These are phyloP conservation scores for Cryptococcus jaspeensis DNA, from an alignment of 1,284 basidiomycete species.

Conservation along the genomic window DNA sequence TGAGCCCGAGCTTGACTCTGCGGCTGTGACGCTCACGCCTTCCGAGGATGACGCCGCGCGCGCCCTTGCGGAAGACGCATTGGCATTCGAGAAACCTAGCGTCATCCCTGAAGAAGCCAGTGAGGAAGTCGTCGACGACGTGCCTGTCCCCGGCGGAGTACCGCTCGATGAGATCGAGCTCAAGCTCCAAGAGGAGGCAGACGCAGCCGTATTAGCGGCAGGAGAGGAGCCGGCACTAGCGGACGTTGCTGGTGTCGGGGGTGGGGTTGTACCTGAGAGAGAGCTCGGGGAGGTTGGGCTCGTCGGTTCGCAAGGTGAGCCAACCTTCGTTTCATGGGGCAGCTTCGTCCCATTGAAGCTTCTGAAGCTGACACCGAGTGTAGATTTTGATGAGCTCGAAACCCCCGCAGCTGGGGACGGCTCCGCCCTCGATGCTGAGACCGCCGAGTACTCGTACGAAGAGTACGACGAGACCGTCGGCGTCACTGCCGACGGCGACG, in stretches of 20 bases:
- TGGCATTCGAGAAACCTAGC: neutral
- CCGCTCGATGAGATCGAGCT: no score
- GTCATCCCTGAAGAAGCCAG: conserved; percentile 11
- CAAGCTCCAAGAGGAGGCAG: no score
- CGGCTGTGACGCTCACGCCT: neutral
- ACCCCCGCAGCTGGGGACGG: neutral
- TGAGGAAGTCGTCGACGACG: no score
- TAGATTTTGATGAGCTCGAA: neutral
- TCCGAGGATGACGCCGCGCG: conserved; percentile 3
- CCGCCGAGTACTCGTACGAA: conserved; percentile 1
- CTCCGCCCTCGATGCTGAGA: conserved; percentile 1
- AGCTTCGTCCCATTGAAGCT: neutral
- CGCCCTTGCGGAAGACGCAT: neutral
- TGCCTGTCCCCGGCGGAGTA: no score
- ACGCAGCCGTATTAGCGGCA: neutral
- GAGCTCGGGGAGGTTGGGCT: neutral
- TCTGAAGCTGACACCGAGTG: neutral
- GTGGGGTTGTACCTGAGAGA: conserved; percentile 1
- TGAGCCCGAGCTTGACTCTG: no score
- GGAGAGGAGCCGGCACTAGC: conserved; percentile 1
- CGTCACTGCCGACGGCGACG: no score
- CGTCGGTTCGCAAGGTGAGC: no score
- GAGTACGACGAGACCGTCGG: conserved; percentile 2
- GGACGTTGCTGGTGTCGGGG: neutral
- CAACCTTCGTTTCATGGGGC: no score